Conservation (phyloP, 139 green algal genomes). For the Monoraphidium neglectum region DNA sequence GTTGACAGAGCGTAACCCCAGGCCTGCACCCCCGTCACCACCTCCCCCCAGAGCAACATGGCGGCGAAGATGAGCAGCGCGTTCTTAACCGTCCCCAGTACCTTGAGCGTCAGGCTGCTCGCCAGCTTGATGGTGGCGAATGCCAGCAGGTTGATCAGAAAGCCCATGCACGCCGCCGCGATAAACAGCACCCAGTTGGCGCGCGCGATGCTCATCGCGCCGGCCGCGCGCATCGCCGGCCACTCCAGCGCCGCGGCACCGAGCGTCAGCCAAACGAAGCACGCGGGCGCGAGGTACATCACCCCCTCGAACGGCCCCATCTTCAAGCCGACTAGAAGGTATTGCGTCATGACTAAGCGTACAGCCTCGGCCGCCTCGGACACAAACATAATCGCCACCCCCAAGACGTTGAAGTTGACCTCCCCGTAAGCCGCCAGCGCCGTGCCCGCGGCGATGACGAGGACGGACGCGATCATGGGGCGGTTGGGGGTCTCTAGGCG, state of each 20-base stretch:
- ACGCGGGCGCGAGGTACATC: constrained; percentile 83
- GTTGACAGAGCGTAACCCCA: constrained; percentile 68
- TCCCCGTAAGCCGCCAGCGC: constrained; percentile 72
- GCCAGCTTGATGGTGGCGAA: constrained; percentile 87
- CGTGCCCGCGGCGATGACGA: constrained; percentile 70
- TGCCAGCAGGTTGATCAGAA: constrained; percentile 82
- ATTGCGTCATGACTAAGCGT: constrained; percentile 87
- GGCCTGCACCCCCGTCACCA: constrained; percentile 60
- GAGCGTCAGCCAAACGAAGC: constrained; percentile 74
- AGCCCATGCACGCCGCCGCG: constrained; percentile 77
- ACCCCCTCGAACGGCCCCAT: constrained; percentile 92
- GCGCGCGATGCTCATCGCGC: constrained; percentile 39
- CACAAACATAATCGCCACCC: constrained; percentile 63
- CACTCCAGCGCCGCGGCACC: constrained; percentile 51
- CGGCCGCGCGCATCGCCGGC: constrained; percentile 44
- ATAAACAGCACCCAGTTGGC: constrained; percentile 50
- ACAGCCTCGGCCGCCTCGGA: constrained; percentile 74
- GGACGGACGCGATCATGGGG: constrained; percentile 15
- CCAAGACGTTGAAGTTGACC: constrained; percentile 18
- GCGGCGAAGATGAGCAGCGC: constrained; percentile 73
- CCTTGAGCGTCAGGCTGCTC: constrained; percentile 33
- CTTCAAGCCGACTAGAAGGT: constrained; percentile 79
- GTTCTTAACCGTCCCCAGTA: constrained; percentile 78
- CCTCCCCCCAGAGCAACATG: constrained; percentile 43
- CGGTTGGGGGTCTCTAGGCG: constrained; percentile 70